Percentiles rank a stretch among this genome's conserved stretches.
These are phyloP conservation scores for Vitis hybrid DNA, from an alignment of 177 flowering plant species.

Conservation along the genomic window DNA sequence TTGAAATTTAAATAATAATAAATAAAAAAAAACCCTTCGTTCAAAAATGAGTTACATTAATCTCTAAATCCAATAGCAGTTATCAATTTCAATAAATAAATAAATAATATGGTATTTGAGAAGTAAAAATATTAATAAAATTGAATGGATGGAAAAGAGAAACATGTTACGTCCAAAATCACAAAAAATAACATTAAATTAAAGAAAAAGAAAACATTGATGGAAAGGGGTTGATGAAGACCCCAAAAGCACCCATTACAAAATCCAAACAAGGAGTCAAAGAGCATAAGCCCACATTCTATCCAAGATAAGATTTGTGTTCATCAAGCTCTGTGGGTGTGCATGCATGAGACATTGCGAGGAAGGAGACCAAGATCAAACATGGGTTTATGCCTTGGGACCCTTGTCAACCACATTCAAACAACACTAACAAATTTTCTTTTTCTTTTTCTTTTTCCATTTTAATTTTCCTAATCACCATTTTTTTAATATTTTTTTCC, in stretches of 20 bases:
- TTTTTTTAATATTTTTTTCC: neutral
- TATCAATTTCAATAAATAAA: neutral
- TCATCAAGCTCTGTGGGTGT: slow-evolving; percentile 10
- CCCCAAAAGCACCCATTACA: slow-evolving; percentile 1
- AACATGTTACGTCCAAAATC: slow-evolving; percentile 2
- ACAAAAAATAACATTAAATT: neutral
- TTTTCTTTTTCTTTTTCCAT: neutral
- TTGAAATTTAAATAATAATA: too few species aligned
- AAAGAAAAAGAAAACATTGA: neutral
- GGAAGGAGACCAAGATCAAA: slow-evolving; percentile 20
- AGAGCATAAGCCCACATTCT: slow-evolving; percentile 2
- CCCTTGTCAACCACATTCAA: slow-evolving; percentile 10
- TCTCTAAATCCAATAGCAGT: too few species aligned
- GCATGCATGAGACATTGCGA: slow-evolving; percentile 1
- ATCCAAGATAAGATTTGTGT: slow-evolving; percentile 16
- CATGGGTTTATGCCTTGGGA: slow-evolving; percentile 19
- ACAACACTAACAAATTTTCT: neutral
- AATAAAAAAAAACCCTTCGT: too few species aligned
- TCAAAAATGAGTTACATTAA: too few species aligned
- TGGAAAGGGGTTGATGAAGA: slow-evolving; percentile 2
- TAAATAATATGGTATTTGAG: neutral
- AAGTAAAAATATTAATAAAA: neutral
- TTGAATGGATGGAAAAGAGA: neutral
- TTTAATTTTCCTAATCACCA: neutral
- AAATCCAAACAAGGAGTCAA: slow-evolving; percentile 25